Percentiles rank a stretch among this genome's conserved stretches.
These are phyloP conservation scores for Linum lewisii DNA, from an alignment of 345 rosid species.

Conservation along the genomic window DNA sequence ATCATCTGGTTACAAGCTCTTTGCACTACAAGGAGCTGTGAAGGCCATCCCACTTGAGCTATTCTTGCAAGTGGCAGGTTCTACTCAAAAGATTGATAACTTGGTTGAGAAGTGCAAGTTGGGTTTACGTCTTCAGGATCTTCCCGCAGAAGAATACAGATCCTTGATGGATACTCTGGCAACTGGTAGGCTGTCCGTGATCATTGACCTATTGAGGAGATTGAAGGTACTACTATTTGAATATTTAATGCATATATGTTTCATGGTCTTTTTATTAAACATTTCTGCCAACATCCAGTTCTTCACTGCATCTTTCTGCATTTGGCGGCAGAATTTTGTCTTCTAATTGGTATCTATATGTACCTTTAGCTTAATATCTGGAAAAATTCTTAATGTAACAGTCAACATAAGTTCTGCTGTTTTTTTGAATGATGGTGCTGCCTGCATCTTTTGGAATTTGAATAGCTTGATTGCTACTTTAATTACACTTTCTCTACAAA, in stretches of 20 bases:
- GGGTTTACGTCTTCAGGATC: constrained; percentile 63
- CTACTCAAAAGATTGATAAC: constrained; percentile 54
- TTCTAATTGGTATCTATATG: background rate
- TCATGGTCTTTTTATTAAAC: background rate
- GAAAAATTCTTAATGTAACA: no score
- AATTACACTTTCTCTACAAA: no score
- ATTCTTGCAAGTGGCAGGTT: constrained; percentile 81
- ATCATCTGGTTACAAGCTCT: constrained; percentile 38
- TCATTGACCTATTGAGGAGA: constrained; percentile 70
- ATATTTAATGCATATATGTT: constrained; percentile 8
- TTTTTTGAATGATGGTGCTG: no score
- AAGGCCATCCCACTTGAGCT: constrained; percentile 76
- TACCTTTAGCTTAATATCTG: no score
- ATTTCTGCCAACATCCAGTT: background rate
- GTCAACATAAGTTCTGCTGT: no score
- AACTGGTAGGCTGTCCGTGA: constrained; percentile 66
- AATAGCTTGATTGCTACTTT: no score
- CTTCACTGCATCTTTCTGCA: background rate
- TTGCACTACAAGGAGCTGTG: constrained; percentile 69
- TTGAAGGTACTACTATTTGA: constrained; percentile 54
- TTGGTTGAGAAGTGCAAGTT: constrained; percentile 68
- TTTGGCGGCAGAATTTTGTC: background rate
- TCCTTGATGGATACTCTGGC: constrained; percentile 72
- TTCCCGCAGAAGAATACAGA: constrained; percentile 57
- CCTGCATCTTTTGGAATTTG: no score